Evolutionary conservation across 495 filamentous ascomycete species (phyloP).

Genomic region (Penicillium roqueforti): DNA sequence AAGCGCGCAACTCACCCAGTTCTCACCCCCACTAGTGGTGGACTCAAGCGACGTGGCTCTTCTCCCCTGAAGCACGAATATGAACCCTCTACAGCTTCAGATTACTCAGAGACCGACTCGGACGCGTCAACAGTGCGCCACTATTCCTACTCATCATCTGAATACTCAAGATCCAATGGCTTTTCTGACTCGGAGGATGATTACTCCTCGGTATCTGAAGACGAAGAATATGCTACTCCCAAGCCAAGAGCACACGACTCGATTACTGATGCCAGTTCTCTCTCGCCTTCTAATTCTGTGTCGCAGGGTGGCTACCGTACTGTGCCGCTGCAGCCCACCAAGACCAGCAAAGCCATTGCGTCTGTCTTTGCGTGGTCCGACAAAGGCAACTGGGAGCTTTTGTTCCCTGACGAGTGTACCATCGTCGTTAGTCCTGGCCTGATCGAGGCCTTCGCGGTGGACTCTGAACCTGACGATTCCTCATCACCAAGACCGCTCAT

Average conservation of each 20-base stretch:
- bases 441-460: constrained; percentile 76
- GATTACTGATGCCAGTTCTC: constrained; percentile 44
- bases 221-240: constrained; percentile 38
- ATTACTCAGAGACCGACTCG: constrained; percentile 46
- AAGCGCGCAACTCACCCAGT: constrained; percentile 52
- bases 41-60: constrained; percentile 67
- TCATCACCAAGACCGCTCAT: constrained; percentile 59
- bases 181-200: constrained; percentile 53
- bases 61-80: constrained; percentile 98
- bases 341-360: constrained; percentile 64
- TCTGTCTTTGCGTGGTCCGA: constrained; percentile 83
- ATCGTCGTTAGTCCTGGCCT: constrained; percentile 79
- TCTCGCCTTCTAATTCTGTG: constrained; percentile 72
- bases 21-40: constrained; percentile 37
- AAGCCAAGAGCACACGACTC: constrained; percentile 25
- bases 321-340: constrained; percentile 51
- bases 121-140: constrained; percentile 50
- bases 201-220: constrained; percentile 46
- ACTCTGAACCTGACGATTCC: constrained; percentile 33
- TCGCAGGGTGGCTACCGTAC: constrained; percentile 62
- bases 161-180: constrained; percentile 33
- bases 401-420: constrained; percentile 70
- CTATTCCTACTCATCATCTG: constrained; percentile 45
- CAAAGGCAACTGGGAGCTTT: constrained; percentile 72
- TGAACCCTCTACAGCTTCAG: constrained; percentile 79